Evolutionary conservation across 371 early-diverging fungal genomes (phyloP).

Genomic region (Dipsacomyces acuminosporus): DNA sequence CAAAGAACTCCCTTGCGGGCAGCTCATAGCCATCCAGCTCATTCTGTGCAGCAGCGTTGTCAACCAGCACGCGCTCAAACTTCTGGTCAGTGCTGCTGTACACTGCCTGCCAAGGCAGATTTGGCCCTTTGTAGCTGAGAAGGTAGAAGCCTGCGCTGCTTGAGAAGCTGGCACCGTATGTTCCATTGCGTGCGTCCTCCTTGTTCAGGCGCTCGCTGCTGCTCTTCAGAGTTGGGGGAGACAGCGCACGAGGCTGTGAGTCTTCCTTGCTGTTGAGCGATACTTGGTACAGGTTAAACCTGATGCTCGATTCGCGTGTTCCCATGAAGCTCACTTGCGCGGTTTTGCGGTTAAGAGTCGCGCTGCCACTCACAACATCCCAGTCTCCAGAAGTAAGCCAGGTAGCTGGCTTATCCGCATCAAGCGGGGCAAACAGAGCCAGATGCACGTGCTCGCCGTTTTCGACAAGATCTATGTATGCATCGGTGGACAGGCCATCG

Average conservation of each 20-base stretch:
- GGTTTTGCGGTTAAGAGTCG: conserved; percentile 55
- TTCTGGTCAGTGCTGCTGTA: conserved; percentile 52
- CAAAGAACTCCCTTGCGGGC: conserved; percentile 55
- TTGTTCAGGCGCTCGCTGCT: conserved; percentile 16
- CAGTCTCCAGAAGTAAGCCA: conserved; percentile 83
- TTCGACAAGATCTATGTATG: conserved; percentile 78
- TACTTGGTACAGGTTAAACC: conserved; percentile 73
- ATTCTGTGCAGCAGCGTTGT: conserved; percentile 52
- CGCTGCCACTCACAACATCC: conserved; percentile 69
- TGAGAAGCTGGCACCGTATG: conserved; percentile 71
- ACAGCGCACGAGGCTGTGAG: conserved; percentile 15
- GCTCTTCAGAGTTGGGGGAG: conserved; percentile 48
- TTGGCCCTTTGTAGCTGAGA: conserved; percentile 80
- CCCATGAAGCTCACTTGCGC: conserved; percentile 64
- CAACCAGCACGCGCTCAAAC: conserved; percentile 54
- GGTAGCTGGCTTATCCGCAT: conserved; percentile 48
- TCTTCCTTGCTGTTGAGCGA: conserved; percentile 47
- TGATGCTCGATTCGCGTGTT: conserved; percentile 70
- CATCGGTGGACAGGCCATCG: conserved; percentile 47
- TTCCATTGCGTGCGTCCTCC: conserved; percentile 49
- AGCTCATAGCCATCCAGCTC: conserved; percentile 52
- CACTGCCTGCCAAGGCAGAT: conserved; percentile 75
- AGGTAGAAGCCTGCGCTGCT: conserved; percentile 68
- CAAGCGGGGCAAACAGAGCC: conserved; percentile 61
- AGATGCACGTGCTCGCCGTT: conserved; percentile 70